These are phyloP conservation scores for Ogataea angusta DNA, from an alignment of 805 yeast genomes.

Conservation along the genomic window DNA sequence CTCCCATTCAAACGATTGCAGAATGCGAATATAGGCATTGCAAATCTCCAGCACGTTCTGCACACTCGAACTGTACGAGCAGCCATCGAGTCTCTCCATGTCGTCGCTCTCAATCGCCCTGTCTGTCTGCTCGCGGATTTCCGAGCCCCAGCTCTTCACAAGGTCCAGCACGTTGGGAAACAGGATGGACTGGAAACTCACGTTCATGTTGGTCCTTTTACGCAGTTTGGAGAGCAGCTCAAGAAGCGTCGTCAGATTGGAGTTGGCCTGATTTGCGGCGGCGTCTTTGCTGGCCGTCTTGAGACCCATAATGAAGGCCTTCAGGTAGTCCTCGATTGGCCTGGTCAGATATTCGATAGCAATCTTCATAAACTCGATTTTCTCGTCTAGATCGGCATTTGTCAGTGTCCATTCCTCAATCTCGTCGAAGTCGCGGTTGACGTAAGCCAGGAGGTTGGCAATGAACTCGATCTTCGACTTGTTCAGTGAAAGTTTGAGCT, in stretches of 20 bases:
- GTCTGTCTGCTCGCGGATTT: slow-evolving; percentile 32
- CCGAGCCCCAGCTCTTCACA: slow-evolving; percentile 26
- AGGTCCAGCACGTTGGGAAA: slow-evolving; percentile 22
- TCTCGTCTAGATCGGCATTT: slow-evolving; percentile 21
- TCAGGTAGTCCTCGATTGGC: slow-evolving; percentile 21
- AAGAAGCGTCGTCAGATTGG: slow-evolving; percentile 13
- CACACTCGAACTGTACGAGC: slow-evolving; percentile 29
- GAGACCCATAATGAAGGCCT: slow-evolving; percentile 16
- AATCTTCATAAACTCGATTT: slow-evolving; percentile 19
- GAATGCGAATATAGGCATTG: slow-evolving; percentile 41
- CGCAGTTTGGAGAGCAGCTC: slow-evolving; percentile 15
- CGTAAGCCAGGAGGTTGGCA: slow-evolving; percentile 17
- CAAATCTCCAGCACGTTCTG: slow-evolving; percentile 28
- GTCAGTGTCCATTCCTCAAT: slow-evolving; percentile 25
- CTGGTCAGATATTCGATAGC: slow-evolving; percentile 18
- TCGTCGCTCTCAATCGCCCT: slow-evolving; percentile 57
- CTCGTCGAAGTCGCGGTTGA: slow-evolving; percentile 24
- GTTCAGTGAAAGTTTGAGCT: slow-evolving; percentile 13
- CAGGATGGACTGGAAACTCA: slow-evolving; percentile 26
- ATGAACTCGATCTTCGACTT: slow-evolving; percentile 15
- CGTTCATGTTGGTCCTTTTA: slow-evolving; percentile 17
- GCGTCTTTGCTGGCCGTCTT: slow-evolving; percentile 5
- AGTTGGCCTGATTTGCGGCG: slow-evolving; percentile 4
- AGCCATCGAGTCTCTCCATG: slow-evolving; percentile 40
- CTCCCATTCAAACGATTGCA: slow-evolving; percentile 63